phyloP scores from a whole-genome alignment of 768 basidiomycete genomes.

The Termitomyces heimii region DNA sequence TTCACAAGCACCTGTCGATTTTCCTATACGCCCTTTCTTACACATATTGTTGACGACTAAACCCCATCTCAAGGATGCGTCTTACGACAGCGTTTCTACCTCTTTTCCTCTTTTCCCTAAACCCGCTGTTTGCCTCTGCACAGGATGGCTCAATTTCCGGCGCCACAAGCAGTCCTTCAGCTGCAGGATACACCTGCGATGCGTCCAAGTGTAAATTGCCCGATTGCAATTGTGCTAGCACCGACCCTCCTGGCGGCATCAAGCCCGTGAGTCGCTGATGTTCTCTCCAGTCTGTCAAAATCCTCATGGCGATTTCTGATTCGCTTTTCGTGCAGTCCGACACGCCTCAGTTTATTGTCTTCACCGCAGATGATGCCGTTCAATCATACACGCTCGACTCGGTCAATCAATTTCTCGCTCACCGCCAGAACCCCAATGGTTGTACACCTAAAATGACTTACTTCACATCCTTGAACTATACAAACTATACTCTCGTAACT shows the following conservation, averaged over 20 bases:
- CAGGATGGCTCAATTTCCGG: constrained; percentile 53
- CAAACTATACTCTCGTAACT: constrained; percentile 71
- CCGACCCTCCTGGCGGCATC: constrained; percentile 67
- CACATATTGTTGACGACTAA: not conserved
- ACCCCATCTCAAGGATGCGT: constrained; percentile 9
- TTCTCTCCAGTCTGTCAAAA: not conserved
- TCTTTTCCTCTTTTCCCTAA: constrained; percentile 21
- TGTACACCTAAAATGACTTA: constrained; percentile 76
- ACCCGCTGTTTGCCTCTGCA: constrained; percentile 30
- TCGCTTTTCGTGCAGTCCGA: constrained; percentile 33
- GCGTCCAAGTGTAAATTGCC: constrained; percentile 59
- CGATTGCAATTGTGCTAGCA: constrained; percentile 67
- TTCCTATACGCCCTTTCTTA: not conserved
- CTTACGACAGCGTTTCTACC: constrained; percentile 11
- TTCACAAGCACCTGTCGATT: not conserved
- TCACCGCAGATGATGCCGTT: constrained; percentile 73
- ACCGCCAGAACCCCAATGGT: constrained; percentile 72
- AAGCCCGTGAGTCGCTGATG: constrained; percentile 40
- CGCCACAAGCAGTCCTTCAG: constrained; percentile 42
- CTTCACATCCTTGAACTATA: constrained; percentile 65
- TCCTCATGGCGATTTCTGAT: not conserved
- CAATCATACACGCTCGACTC: constrained; percentile 73
- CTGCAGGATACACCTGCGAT: constrained; percentile 72
- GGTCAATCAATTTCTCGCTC: constrained; percentile 68
- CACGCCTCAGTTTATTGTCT: constrained; percentile 63